Evolutionary conservation across 495 filamentous ascomycete genomes (phyloP), one percentile per base, ranked within the genome.

Genomic region (Aspergillus bertholletiae): DNA sequence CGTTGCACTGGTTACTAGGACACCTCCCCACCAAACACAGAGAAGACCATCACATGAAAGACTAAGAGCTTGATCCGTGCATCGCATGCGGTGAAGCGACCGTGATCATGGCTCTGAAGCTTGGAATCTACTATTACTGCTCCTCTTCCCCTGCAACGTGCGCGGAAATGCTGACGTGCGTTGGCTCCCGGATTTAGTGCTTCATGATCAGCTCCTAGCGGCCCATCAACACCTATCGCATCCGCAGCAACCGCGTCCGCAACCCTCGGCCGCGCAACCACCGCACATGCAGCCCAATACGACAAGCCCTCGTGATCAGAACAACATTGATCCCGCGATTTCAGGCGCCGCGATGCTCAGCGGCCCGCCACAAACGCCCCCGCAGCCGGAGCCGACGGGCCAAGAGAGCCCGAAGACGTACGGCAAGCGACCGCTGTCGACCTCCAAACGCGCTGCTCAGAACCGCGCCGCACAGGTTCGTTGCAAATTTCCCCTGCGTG

Each of bases 391-490:
- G 11, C 49, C 72, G 43, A 67, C 72, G 3, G 69, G 68, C 8
- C 68, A 66, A 40, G 74, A 67, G 20, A 65, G 63, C 18, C 64
- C 74, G 35, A 84, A 81, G 64, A 71, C 73, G 7, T 77, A 75
- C 37, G 86, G 86, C 28, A 96, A 96, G 73, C 81, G 94, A 40
- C 94, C 97, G 73, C 74, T 98, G 46, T 96, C 91, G 21, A 92
- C 90, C 13, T 94, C 90, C 41, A 98, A 98, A 74, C 86, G 94
- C 57, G 94, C 94, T 18, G 94, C 95, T 37, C 94, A 98, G 70
- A 98, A 98, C 64, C 80, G 94, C 62, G 94, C 94, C 60, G 94
- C 94, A 44, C 94, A 98, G 86, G 94, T 97, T 81, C 45, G 80
- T 74, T 7, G 17, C 7, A 15, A 12, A 43, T 11, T 22, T 21